Conservation (phyloP, 2,329 filamentous ascomycete genomes). For the Cyphellophora attinorum region DNA sequence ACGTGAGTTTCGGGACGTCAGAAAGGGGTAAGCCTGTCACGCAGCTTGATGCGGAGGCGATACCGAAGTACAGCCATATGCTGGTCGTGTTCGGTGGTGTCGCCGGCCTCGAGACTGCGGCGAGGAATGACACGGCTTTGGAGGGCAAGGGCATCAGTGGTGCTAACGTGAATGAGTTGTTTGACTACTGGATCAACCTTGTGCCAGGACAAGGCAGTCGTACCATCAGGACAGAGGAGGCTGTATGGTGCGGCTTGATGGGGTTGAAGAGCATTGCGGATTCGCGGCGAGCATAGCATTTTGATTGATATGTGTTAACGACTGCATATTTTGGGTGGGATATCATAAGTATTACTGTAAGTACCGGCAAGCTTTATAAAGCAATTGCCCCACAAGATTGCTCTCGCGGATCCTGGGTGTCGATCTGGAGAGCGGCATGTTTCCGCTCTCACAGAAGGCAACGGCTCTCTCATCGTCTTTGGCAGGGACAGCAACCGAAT, state of each 20-base stretch:
- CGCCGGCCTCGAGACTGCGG: constrained; percentile 66
- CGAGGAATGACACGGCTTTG: constrained; percentile 51
- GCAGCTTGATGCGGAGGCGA: constrained; percentile 28
- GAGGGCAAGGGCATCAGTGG: constrained; percentile 54
- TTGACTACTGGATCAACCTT: constrained; percentile 78
- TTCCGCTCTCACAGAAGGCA: too few relatives aligned
- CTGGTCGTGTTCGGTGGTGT: constrained; percentile 74
- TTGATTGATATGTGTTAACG: too few relatives aligned
- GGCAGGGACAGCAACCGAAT: too few relatives aligned
- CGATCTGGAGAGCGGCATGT: too few relatives aligned
- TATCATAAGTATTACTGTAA: too few relatives aligned
- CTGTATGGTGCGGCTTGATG: constrained; percentile 66
- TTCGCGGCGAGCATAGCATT: constrained; percentile 4
- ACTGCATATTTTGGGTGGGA: too few relatives aligned
- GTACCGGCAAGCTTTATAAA: too few relatives aligned
- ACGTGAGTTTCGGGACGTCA: constrained; percentile 73
- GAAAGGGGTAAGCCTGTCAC: constrained; percentile 55
- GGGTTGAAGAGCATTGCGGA: constrained; percentile 50
- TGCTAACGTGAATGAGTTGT: constrained; percentile 57
- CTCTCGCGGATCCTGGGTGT: too few relatives aligned
- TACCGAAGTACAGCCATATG: constrained; percentile 53
- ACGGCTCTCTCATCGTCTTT: too few relatives aligned
- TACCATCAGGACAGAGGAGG: constrained; percentile 76
- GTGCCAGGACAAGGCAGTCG: constrained; percentile 71
- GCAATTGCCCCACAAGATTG: too few relatives aligned